Base-by-base conservation (phyloP, 441 rosid species). In the Lepidium campestre region DNA sequence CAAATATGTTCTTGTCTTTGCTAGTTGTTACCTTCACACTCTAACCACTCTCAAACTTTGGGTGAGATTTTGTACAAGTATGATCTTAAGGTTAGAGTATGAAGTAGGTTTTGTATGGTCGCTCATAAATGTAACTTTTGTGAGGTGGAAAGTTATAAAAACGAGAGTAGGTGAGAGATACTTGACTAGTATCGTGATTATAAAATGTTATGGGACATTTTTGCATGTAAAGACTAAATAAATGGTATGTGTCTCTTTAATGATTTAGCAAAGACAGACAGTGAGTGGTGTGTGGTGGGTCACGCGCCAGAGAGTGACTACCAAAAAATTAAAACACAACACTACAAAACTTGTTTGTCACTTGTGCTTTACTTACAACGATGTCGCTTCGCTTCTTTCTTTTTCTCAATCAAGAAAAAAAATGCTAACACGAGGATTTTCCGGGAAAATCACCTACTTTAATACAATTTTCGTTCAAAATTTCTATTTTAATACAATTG, bases 361-460 rank as follows among this genome's bases (percentile, higher is more conserved):
- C 56, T 58, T 57, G 71, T 25, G 64, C 47, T 64, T 46, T 71
- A 48, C 54, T 64, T 48, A 57, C 60, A 64, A 71, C 60, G 48
- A 72, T 65, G 66, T 57, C 75, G 40, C 55, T 22, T 57, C 75
- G 40, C 55, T 32, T 65, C 75, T n/a, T n/a, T n/a, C n/a, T n/a
- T n/a, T n/a, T n/a, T n/a, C n/a, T n/a, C n/a, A n/a, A n/a, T n/a
- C n/a, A n/a, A n/a, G n/a, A n/a, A n/a, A n/a, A n/a, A n/a, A n/a
- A n/a, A n/a, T n/a, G n/a, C n/a, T n/a, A n/a, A n/a, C n/a, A n/a
- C n/a, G n/a, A n/a, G n/a, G n/a, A n/a, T n/a, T n/a, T n/a, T n/a
- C n/a, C n/a, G n/a, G n/a, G n/a, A n/a, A n/a, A n/a, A n/a, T n/a
- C n/a, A n/a, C n/a, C n/a, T n/a, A n/a, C n/a, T n/a, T n/a, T n/a